Conservation (phyloP, 352 stramenopile species). For the Phytophthora nicotianae region DNA sequence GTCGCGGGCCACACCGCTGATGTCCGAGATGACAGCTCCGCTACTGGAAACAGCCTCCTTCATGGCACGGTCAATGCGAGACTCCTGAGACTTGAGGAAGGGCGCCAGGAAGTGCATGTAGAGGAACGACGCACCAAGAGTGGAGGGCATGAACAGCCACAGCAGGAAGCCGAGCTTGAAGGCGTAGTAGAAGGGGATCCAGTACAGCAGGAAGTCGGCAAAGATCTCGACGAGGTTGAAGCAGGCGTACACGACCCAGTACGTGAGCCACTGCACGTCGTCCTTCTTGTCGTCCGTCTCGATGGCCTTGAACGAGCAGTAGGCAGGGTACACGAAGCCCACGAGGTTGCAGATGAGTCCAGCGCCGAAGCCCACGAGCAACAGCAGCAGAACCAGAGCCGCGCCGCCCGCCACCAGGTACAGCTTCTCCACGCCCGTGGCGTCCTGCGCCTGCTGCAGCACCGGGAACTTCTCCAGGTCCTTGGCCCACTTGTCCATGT, state of each 20-base stretch:
- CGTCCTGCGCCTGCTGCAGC: constrained; percentile 80
- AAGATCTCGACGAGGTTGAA: constrained; percentile 98
- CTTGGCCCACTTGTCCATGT: constrained; percentile 88
- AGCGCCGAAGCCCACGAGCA: constrained; percentile 87
- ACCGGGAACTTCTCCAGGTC: constrained; percentile 83
- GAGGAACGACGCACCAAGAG: constrained; percentile 94
- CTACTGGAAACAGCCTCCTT: constrained; percentile 81
- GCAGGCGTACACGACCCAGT: constrained; percentile 98
- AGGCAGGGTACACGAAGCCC: constrained; percentile 85
- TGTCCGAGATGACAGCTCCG: constrained; percentile 80
- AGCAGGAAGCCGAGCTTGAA: constrained; percentile 98
- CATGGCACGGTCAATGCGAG: constrained; percentile 84
- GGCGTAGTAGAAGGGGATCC: constrained; percentile 98
- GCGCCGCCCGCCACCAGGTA: constrained; percentile 78
- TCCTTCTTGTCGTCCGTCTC: constrained; percentile 79
- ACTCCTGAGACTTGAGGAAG: constrained; percentile 85
- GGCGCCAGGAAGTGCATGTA: constrained; percentile 94
- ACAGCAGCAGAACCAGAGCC: constrained; percentile 71
- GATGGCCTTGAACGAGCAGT: constrained; percentile 88
- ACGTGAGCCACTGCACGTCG: constrained; percentile 94
- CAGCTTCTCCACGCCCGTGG: constrained; percentile 88
- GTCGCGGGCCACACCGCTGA: constrained; percentile 76
- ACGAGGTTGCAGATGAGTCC: constrained; percentile 87
- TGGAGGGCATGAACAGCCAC: constrained; percentile 97
- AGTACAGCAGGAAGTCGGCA: constrained; percentile 95